Conservation (phyloP, 1,284 basidiomycete genomes). For the Sphaerobolus stellatus region DNA sequence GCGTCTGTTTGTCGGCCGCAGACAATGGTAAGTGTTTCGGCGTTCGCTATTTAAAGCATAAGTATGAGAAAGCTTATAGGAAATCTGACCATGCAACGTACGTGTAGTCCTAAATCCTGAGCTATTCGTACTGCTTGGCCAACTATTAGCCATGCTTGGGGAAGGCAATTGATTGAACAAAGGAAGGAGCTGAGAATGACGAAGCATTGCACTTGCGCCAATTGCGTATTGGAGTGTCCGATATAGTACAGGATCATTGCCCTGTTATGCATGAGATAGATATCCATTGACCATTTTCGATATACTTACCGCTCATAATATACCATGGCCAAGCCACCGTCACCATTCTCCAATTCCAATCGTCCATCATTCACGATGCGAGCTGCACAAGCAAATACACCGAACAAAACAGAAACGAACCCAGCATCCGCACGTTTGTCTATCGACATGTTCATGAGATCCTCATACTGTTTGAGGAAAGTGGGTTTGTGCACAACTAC, state of each 20-base stretch:
- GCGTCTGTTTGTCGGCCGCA: slow-evolving; percentile 81
- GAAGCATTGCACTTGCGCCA: slow-evolving; percentile 83
- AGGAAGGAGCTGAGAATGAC: slow-evolving; percentile 85
- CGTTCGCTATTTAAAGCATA: slow-evolving; percentile 58
- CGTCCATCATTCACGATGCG: slow-evolving; percentile 74
- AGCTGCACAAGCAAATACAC: slow-evolving; percentile 81
- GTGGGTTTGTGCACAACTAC: slow-evolving; percentile 73
- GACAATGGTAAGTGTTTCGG: slow-evolving; percentile 69
- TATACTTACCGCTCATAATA: slow-evolving; percentile 74
- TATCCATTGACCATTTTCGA: slow-evolving; percentile 21
- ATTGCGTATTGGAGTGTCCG: slow-evolving; percentile 76
- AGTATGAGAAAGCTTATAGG: slow-evolving; percentile 1
- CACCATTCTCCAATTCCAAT: slow-evolving; percentile 55
- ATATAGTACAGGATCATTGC: slow-evolving; percentile 87
- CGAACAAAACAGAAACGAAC: slow-evolving; percentile 78
- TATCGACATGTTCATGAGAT: slow-evolving; percentile 63
- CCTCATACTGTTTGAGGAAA: slow-evolving; percentile 69
- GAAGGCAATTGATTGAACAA: slow-evolving; percentile 86
- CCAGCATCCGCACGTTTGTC: slow-evolving; percentile 59
- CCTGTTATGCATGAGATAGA: slow-evolving; percentile 38
- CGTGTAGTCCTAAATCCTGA: slow-evolving; percentile 87
- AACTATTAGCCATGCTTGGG: slow-evolving; percentile 86
- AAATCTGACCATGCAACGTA: slow-evolving; percentile 41
- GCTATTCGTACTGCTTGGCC: slow-evolving; percentile 85
- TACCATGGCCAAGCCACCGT: slow-evolving; percentile 82